phyloP scores from a whole-genome alignment of 2,329 filamentous ascomycete genomes.

The Lachnellula arida region DNA sequence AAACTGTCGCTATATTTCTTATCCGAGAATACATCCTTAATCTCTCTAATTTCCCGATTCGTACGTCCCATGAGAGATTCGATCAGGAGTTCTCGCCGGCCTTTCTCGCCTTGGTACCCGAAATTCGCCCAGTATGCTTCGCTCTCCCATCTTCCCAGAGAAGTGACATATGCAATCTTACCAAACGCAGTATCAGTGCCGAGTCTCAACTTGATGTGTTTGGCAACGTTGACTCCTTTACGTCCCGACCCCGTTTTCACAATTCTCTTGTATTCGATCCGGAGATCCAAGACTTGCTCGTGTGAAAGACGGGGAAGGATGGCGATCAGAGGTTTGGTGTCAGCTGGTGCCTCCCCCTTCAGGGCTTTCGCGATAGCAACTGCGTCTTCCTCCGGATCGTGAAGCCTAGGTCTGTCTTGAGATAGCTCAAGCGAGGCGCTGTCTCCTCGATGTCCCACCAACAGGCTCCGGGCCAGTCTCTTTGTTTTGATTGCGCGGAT shows the following conservation, averaged over 20 bases:
- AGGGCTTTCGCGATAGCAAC: constrained; percentile 71
- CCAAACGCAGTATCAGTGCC: constrained; percentile 71
- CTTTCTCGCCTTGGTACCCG: constrained; percentile 88
- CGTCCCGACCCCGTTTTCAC: constrained; percentile 72
- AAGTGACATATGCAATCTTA: constrained; percentile 86
- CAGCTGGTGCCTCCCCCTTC: constrained; percentile 47
- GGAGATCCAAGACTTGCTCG: constrained; percentile 81
- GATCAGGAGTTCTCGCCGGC: constrained; percentile 82
- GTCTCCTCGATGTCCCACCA: no score
- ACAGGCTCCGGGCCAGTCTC: no score
- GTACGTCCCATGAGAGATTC: constrained; percentile 86
- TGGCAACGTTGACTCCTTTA: constrained; percentile 78
- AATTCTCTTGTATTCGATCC: constrained; percentile 84
- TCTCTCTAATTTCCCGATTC: constrained; percentile 79
- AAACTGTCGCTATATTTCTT: constrained; percentile 86
- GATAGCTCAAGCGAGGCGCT: no score
- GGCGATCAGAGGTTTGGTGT: constrained; percentile 69
- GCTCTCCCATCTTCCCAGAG: constrained; percentile 83
- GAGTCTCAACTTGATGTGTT: constrained; percentile 73
- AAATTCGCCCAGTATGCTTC: constrained; percentile 98
- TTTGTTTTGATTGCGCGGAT: no score
- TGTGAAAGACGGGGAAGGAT: constrained; percentile 81
- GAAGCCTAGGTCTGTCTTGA: constrained; percentile 57
- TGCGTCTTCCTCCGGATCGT: constrained; percentile 78
- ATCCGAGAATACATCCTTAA: constrained; percentile 85